phyloP scores from a whole-genome alignment of 2,329 filamentous ascomycete genomes.

The Ascochyta fabae region DNA sequence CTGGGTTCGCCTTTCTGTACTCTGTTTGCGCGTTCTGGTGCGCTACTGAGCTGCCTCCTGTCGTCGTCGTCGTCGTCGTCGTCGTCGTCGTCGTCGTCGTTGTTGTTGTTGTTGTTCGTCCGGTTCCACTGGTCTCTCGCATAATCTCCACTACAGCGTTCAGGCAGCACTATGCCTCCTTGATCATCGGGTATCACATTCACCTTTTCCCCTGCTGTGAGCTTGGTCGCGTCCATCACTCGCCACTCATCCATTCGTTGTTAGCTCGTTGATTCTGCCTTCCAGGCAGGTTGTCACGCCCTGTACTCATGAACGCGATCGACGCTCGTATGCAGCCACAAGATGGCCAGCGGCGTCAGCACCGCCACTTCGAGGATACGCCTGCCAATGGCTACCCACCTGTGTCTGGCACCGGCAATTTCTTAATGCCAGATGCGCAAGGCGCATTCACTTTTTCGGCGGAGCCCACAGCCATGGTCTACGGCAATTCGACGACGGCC shows the following conservation, averaged over 20 bases:
- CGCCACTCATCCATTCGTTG: slow-evolving; percentile 13
- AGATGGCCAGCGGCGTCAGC: slow-evolving; percentile 43
- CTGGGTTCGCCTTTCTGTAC: slow-evolving; percentile 21
- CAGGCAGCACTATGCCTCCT: slow-evolving; percentile 46
- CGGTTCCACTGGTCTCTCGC: slow-evolving; percentile 19
- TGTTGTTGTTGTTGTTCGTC: slow-evolving; percentile 18
- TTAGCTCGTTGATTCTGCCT: slow-evolving; percentile 31
- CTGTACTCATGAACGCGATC: slow-evolving; percentile 37
- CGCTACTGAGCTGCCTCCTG: slow-evolving; percentile 22
- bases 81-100: no score
- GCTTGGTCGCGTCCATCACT: slow-evolving; percentile 15
- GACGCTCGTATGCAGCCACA: slow-evolving; percentile 44
- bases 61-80: background rate
- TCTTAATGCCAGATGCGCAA: slow-evolving; percentile 41
- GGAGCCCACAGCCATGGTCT: slow-evolving; percentile 43
- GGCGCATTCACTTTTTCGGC: slow-evolving; percentile 46
- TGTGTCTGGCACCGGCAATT: slow-evolving; percentile 27
- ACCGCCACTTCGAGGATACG: slow-evolving; percentile 43
- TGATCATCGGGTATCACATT: slow-evolving; percentile 34
- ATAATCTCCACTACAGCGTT: slow-evolving; percentile 25
- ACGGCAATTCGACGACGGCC: slow-evolving; percentile 38
- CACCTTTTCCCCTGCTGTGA: slow-evolving; percentile 37
- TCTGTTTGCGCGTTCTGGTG: slow-evolving; percentile 21
- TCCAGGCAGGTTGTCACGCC: slow-evolving; percentile 6
- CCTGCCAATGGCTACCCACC: slow-evolving; percentile 35